A percentile compares a stretch with the other conserved stretches of the same genome.
phyloP scores from a whole-genome alignment of 768 basidiomycete genomes.

The Lyophyllum atratum region DNA sequence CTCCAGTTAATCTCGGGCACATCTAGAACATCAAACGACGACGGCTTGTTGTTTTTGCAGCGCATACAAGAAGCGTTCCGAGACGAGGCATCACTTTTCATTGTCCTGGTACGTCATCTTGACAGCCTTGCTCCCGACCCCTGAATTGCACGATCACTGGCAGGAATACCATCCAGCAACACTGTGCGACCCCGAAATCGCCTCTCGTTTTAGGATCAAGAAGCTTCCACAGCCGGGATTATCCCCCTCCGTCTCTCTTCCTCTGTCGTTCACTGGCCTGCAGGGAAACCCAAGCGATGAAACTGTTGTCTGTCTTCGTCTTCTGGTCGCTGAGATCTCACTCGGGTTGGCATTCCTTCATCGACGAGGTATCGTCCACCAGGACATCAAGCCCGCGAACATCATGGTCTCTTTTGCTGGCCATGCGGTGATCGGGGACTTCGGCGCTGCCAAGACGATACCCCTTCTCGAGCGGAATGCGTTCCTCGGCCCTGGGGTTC shows the following conservation, averaged over 20 bases:
- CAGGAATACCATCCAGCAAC: conserved; percentile 35
- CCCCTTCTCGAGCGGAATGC: conserved; percentile 5
- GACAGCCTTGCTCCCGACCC: not conserved
- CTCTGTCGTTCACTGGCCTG: conserved; percentile 2
- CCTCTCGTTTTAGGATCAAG: conserved; percentile 24
- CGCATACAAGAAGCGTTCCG: conserved; percentile 22
- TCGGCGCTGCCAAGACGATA: conserved; percentile 51
- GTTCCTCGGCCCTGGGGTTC: too few relatives aligned
- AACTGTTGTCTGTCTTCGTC: conserved; percentile 22
- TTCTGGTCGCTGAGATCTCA: conserved; percentile 33
- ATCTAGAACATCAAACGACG: not conserved
- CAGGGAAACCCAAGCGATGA: conserved; percentile 5
- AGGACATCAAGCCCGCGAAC: conserved; percentile 71
- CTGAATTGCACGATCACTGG: not conserved
- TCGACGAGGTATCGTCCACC: conserved; percentile 64
- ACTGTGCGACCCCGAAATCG: conserved; percentile 28
- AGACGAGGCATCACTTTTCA: conserved; percentile 20
- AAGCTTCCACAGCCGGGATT: not conserved
- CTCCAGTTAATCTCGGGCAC: conserved; percentile 20
- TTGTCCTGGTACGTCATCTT: conserved; percentile 23
- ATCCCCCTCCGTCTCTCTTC: conserved; percentile 14
- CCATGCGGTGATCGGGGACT: conserved; percentile 60
- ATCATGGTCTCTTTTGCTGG: conserved; percentile 53
- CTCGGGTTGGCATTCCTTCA: conserved; percentile 46
- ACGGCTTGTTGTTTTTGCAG: conserved; percentile 26